Evolutionary conservation across 2,329 filamentous ascomycete genomes (phyloP), one percentile per base, ranked within the genome.

Genomic region (Lecanoromycetidae sp.): DNA sequence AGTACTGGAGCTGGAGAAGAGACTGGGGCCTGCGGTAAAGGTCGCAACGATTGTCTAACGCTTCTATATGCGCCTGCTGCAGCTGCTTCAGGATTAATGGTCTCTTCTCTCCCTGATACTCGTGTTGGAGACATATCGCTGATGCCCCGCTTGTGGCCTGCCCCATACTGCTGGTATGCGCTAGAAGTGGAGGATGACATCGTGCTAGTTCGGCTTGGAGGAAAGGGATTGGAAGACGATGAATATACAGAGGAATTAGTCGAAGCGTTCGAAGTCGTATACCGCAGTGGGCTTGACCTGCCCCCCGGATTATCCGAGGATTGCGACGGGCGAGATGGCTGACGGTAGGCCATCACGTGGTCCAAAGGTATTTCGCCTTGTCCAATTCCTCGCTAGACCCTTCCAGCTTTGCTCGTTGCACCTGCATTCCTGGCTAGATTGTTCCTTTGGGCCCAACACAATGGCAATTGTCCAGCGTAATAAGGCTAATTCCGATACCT

Each of bases 41-140:
- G 84, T 40, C 86, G 79, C 51, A 94, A 69, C 19, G 85, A 87
- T 58, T 84, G 82, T 44, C 87, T 81, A 51, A 83, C 75, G 55
- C 74, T 81, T 55, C 76, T 78, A 60, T 87, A 88, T 52, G 81
- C 71, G 56, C 76, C 79, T 27, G 79, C 77, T n/a, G 77, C 71
- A 52, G 66, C 74, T 29, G 68, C 63, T 48, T 65, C 52, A 30
- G 56, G 62, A 7, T 60, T 65, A 65, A 56, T 68, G 64, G 44
- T 65, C 56, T 53, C 70, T 61, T 60, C 68, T 62, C 70, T 66
- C 60, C 66, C 65, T 55, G 73, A 66, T 50, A 70, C 64, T 56
- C 71, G 61, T 59, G 79, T 73, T 35, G 71, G 70, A 50, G 73
- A 72, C 48, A 75, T 75, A 69, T 91, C 84, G 65, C 84, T 90